Evolutionary conservation across 2,329 filamentous ascomycete genomes (phyloP), one percentile per base, ranked within the genome.

Genomic region (Colletotrichum neosansevieriae): DNA sequence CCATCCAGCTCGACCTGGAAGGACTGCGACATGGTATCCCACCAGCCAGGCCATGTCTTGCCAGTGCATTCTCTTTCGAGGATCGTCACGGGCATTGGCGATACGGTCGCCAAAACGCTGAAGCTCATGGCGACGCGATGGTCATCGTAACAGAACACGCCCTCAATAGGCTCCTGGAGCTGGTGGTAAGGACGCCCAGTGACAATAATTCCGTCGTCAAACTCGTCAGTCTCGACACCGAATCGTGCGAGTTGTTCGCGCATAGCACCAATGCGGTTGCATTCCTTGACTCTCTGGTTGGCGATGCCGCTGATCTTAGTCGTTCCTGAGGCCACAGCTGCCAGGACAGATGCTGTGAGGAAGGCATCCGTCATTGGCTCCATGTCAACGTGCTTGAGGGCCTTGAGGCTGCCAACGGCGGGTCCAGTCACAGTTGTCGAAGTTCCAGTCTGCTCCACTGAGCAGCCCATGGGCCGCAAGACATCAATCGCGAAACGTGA

Each of bases 341-440:
- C 96, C 53, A 99, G 86, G 4, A 97, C 94, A 2, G 94, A 97
- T 17, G 96, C 96, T 4, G 94, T 98, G 59, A 99, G 85, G 84
- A 99, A 99, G 56, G 96, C 96, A 79, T 99, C 96, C 0, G 96
- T 99, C 96, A 99, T 99, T 1, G 95, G 92, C 79, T 98, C 96
- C 96, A 99, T 99, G 75, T 99, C 94, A 32, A 99, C 90, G 67
- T 95, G 91, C 17, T 89, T 82, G 12, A 99, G 83, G 0, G 93
- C 91, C 73, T 90, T 90, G 44, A 99, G 82, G 15, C 86, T 81
- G 11, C 96, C 95, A 63, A 85, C 80, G 2, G 87, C 80, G n/a
- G 96, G 96, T 1, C 96, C 96, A 9, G 92, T 97, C 9, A 99
- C 96, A 0, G 94, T 98, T 1, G 96, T 99, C 1, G 94, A 97